Base-by-base conservation (phyloP, 1,284 basidiomycete genomes). In the Neotropicomus parvogracilis region DNA sequence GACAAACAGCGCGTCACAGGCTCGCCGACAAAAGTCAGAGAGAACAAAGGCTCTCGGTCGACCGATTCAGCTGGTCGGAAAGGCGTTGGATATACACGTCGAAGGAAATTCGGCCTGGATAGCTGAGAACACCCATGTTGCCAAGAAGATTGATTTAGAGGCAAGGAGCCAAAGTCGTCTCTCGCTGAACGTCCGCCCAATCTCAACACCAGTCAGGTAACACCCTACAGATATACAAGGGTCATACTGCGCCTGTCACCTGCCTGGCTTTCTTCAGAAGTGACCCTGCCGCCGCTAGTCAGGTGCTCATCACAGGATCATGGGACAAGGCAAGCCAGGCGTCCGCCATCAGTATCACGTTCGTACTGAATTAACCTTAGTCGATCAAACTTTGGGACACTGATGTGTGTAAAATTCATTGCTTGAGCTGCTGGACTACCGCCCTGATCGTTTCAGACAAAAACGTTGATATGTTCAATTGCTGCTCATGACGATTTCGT, bases 211-310 rank as follows among this genome's bases (percentile, higher is more conserved):
- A 95, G 94, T 83, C 86, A 16, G 90, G 91, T 40, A 85, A 83
- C 63, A 88, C 85, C 1, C 64, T 80, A 42, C 81, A 84, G 58
- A 67, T 88, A 2, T 94, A 82, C 69, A 82, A 75, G 59, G 91
- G 90, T 0, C 94, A 97, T 65, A 78, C 77, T 10, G 94, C 88
- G 2, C 94, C 94, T 16, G 89, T 94, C 36, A 94, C 93, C 1
- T 83, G 77, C 21, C 69, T 97, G 24, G 80, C 81, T 5, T 81
- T 95, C 59, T 79, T 70, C 53, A 73, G 79, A 46, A 70, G 58
- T 39, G 49, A 44, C 4, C 47, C 48, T n/a, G 59, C 60, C 21
- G 56, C 70, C 21, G 69, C 68, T 19, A 71, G 74, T 47, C 66
- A 61, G 52, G 66, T 85, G 7, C 68, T 97, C 31, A 77, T 95